These are phyloP conservation scores for Chrysoporthe cubensis DNA, from an alignment of 2,329 filamentous ascomycete species.

Conservation along the genomic window DNA sequence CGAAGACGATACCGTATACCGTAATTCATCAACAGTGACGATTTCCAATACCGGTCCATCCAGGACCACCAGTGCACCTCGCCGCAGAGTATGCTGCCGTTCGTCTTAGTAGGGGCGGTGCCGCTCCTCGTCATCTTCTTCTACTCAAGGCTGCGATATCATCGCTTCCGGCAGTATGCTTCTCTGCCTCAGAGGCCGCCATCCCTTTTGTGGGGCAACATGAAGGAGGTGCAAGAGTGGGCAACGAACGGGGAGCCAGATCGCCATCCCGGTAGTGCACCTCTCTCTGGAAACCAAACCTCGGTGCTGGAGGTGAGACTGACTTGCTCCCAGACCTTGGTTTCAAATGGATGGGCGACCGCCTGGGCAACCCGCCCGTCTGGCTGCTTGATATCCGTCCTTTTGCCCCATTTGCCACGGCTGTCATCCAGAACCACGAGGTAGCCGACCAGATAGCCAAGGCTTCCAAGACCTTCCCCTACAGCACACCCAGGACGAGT, in stretches of 20 bases:
- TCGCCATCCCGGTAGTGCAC: background rate
- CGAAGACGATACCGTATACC: background rate
- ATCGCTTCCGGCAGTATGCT: constrained; percentile 5
- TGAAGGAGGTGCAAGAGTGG: constrained; percentile 11
- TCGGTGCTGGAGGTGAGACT: background rate
- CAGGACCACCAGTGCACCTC: background rate
- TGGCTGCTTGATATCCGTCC: constrained; percentile 43
- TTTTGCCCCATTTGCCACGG: constrained; percentile 31
- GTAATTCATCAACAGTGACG: background rate
- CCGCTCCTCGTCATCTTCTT: background rate
- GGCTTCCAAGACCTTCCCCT: constrained; percentile 37
- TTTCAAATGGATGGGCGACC: constrained; percentile 36
- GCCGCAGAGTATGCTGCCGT: background rate
- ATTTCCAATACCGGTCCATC: background rate
- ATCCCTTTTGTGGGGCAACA: constrained; percentile 14
- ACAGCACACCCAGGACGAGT: constrained; percentile 39
- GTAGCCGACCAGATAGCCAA: constrained; percentile 44
- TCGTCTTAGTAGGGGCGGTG: background rate
- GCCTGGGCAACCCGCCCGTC: constrained; percentile 39
- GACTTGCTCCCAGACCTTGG: constrained; percentile 30
- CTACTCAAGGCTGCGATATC: constrained; percentile 3
- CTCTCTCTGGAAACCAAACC: background rate
- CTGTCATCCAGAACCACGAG: constrained; percentile 36
- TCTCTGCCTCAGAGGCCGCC: constrained; percentile 12
- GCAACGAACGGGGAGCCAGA: background rate